A percentile compares a stretch with the other conserved stretches of the same genome.
Evolutionary conservation across 768 basidiomycete species (phyloP).

Genomic region (Termitomyces sp.): DNA sequence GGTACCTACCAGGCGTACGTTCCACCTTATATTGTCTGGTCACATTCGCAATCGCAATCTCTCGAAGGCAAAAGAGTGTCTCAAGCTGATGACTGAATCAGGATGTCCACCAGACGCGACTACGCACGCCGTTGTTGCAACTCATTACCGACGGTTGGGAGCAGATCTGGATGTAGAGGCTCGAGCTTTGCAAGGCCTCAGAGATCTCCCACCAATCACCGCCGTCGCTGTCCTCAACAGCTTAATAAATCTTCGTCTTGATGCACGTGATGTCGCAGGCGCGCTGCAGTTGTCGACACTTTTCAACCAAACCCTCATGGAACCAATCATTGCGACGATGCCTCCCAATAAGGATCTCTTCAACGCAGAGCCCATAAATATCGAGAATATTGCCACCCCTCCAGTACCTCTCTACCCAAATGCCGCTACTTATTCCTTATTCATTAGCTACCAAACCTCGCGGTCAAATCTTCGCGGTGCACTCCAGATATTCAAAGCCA

Average conservation of each 20-base stretch:
- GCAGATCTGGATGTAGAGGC: constrained; percentile 50
- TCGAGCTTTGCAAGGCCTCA: constrained; percentile 46
- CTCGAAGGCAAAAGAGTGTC: constrained; percentile 44
- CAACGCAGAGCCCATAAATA: neutral
- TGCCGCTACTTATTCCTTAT: constrained; percentile 56
- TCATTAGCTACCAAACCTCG: constrained; percentile 53
- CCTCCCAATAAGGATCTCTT: neutral
- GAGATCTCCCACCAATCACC: constrained; percentile 30
- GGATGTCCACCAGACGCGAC: constrained; percentile 51
- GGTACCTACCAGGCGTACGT: constrained; percentile 58
- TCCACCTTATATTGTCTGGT: constrained; percentile 63
- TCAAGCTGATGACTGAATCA: constrained; percentile 55
- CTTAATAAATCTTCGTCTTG: constrained; percentile 60
- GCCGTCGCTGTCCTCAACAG: constrained; percentile 65
- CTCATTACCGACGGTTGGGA: constrained; percentile 58
- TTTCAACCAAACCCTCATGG: constrained; percentile 33
- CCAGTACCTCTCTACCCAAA: constrained; percentile 38
- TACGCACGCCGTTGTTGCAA: constrained; percentile 59
- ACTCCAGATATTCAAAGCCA: constrained; percentile 42
- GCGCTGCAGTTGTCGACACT: constrained; percentile 45
- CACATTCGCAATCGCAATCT: constrained; percentile 69
- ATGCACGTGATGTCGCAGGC: constrained; percentile 45
- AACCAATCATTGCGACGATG: constrained; percentile 20
- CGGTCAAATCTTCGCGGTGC: constrained; percentile 42
- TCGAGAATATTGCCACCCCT: constrained; percentile 2